phyloP scores from a whole-genome alignment of 441 rosid genomes.

The Gossypium davidsonii region DNA sequence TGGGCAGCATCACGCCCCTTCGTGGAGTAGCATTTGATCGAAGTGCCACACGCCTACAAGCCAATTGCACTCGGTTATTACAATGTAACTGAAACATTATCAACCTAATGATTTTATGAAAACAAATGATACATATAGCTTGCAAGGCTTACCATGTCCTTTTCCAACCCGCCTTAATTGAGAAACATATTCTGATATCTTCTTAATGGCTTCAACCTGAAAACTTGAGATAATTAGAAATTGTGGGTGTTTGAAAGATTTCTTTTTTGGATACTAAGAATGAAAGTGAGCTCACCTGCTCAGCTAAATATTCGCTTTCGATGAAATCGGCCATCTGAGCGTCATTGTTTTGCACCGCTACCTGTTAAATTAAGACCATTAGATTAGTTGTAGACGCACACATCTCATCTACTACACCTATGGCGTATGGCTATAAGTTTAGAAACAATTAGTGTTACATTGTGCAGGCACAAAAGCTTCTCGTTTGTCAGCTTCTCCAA shows the following conservation, averaged over 20 bases:
- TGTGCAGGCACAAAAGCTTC: conserved; percentile 58
- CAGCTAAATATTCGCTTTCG: conserved; percentile 50
- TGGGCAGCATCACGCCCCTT: not conserved
- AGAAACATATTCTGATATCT: conserved; percentile 47
- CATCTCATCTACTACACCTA: not conserved
- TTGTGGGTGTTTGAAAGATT: not conserved
- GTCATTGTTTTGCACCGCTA: conserved; percentile 51
- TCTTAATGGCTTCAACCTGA: conserved; percentile 59
- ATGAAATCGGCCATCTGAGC: conserved; percentile 56
- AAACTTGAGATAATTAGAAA: not conserved
- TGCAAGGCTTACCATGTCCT: conserved; percentile 44
- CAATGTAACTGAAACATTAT: not conserved
- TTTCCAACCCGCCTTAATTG: conserved; percentile 61
- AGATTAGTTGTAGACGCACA: not conserved
- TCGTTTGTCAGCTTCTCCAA: conserved; percentile 71
- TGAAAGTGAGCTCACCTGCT: conserved; percentile 42
- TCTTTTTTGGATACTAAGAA: not conserved
- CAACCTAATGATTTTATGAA: not conserved
- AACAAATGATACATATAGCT: not conserved
- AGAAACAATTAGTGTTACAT: conserved; percentile 24
- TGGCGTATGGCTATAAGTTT: not conserved
- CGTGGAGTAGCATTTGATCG: not conserved
- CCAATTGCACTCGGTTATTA: not conserved
- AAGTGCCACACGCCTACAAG: conserved; percentile 12
- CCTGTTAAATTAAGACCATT: conserved; percentile 26